Evolutionary conservation across 345 rosid species (phyloP).

Genomic region (Turritis glabra): DNA sequence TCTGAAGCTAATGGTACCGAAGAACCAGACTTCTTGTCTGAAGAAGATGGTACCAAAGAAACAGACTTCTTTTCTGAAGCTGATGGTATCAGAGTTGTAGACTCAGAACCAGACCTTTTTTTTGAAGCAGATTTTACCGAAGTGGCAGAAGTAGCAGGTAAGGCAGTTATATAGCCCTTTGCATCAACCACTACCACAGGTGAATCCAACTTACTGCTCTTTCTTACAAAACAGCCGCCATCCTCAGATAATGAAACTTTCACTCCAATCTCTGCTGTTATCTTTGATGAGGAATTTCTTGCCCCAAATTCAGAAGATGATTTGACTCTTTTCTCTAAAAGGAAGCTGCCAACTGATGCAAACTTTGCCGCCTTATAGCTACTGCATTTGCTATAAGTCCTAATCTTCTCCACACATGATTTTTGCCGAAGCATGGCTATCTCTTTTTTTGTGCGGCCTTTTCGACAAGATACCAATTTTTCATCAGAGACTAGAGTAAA

Average conservation of each 20-base stretch:
- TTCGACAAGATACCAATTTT: slow-evolving; percentile 59
- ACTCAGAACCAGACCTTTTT: slow-evolving; percentile 29
- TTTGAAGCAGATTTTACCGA: slow-evolving; percentile 12
- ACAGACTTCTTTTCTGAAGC: slow-evolving; percentile 27
- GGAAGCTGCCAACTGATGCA: slow-evolving; percentile 44
- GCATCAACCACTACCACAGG: slow-evolving; percentile 30
- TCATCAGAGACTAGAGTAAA: slow-evolving; percentile 61
- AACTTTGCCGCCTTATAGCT: slow-evolving; percentile 39
- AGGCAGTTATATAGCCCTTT: slow-evolving; percentile 32
- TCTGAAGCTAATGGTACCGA: slow-evolving; percentile 19
- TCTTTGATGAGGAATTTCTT: slow-evolving; percentile 37
- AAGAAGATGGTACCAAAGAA: slow-evolving; percentile 14
- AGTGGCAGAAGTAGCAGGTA: slow-evolving; percentile 24
- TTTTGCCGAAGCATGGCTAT: slow-evolving; percentile 64
- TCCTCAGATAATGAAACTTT: slow-evolving; percentile 35
- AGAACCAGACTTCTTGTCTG: slow-evolving; percentile 32
- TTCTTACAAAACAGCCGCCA: slow-evolving; percentile 20
- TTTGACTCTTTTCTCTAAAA: slow-evolving; percentile 40
- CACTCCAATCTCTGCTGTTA: slow-evolving; percentile 38
- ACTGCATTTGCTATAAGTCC: slow-evolving; percentile 40
- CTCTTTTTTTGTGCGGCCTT: slow-evolving; percentile 69
- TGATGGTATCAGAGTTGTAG: slow-evolving; percentile 21
- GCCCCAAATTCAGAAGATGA: slow-evolving; percentile 29
- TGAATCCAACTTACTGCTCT: slow-evolving; percentile 33
- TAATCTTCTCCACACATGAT: slow-evolving; percentile 43